phyloP scores from a whole-genome alignment of 139 green algal species.

The Coelastrella sp. region DNA sequence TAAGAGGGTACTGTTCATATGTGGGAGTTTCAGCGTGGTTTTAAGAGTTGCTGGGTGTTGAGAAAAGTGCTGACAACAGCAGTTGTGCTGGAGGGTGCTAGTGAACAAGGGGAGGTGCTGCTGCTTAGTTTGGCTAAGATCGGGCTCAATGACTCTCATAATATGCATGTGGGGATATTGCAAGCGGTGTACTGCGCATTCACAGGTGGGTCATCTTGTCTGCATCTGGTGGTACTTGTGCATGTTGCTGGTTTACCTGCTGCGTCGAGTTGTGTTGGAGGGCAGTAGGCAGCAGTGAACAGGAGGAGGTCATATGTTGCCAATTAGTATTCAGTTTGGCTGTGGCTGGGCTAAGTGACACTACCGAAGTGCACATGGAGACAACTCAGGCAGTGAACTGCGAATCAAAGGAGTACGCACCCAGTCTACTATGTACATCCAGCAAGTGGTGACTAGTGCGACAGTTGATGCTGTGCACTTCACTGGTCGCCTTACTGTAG shows the following conservation, averaged over 20 bases:
- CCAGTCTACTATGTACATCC: too few relatives aligned
- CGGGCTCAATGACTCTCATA: neutral
- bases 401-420: too few relatives aligned
- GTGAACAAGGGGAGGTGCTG: constrained; percentile 18
- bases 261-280: neutral
- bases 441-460: too few relatives aligned
- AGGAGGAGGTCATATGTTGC: too few relatives aligned
- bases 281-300: too few relatives aligned
- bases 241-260: neutral
- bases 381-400: too few relatives aligned
- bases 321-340: too few relatives aligned
- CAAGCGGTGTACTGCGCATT: constrained; percentile 37
- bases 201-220: constrained; percentile 47
- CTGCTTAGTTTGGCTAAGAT: constrained; percentile 25
- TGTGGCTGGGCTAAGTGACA: too few relatives aligned
- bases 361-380: too few relatives aligned
- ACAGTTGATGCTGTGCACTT: too few relatives aligned
- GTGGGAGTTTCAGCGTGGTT: neutral
- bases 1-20: neutral
- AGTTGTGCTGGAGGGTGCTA: neutral
- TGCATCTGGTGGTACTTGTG: neutral
- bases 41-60: too few relatives aligned
- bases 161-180: constrained; percentile 53
- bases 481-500: too few relatives aligned
- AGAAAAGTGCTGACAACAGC: neutral